Evolutionary conservation across 2,329 filamentous ascomycete genomes (phyloP).

Genomic region (Penicillium digitatum): DNA sequence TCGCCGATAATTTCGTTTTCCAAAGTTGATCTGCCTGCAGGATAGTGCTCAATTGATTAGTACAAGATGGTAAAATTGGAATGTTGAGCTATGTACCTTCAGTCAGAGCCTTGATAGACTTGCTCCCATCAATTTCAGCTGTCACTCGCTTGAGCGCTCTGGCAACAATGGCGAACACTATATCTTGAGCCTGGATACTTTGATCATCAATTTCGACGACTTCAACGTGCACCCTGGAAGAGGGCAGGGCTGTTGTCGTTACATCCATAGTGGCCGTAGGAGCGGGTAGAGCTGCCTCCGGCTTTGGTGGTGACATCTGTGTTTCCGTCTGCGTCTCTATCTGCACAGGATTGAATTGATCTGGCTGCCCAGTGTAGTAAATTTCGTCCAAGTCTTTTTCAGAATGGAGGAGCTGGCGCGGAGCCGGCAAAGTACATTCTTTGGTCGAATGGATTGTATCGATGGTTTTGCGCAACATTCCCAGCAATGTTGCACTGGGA

Average conservation of each 20-base stretch:
- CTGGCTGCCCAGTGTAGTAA: background rate
- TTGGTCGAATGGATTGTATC: background rate
- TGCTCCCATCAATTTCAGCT: background rate
- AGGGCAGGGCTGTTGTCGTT: background rate
- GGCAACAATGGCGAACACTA: conserved; percentile 5
- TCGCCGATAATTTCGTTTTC: conserved; percentile 46
- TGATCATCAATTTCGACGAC: conserved; percentile 12
- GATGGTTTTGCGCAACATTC: conserved; percentile 34
- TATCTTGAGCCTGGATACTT: conserved; percentile 18
- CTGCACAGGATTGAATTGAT: background rate
- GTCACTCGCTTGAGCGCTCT: background rate
- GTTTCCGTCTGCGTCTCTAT: background rate
- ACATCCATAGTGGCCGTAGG: background rate
- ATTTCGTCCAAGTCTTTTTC: background rate
- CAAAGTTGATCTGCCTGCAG: conserved; percentile 37
- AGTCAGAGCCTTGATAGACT: conserved; percentile 1
- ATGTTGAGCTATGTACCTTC: background rate
- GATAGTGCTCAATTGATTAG: background rate
- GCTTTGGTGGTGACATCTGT: background rate
- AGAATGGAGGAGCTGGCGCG: background rate
- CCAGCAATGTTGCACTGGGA: conserved; percentile 31
- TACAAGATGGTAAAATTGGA: background rate
- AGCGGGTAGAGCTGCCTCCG: background rate
- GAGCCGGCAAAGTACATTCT: background rate
- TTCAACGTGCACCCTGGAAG: background rate